Base-by-base conservation (phyloP, 805 yeast species). In the Pichia pseudocactophila region DNA sequence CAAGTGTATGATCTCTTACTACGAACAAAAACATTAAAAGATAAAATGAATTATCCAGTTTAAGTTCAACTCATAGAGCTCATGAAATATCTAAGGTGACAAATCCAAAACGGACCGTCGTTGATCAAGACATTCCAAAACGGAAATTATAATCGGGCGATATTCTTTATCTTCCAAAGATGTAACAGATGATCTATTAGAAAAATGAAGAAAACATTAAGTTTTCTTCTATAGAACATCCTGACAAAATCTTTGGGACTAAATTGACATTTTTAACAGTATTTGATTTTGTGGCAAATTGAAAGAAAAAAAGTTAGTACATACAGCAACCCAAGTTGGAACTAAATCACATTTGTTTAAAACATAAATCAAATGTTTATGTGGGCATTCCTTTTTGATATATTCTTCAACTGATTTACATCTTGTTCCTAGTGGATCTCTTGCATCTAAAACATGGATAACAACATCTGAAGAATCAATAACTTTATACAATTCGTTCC, bases 311-410 rank as follows among this genome's bases (percentile, higher is more conserved):
- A 43, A 53, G 61, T 81, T 94, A 71, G 59, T 64, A 88, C 97
- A 76, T 87, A 89, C 97, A 57, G 97, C 97, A 58, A 87, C 97
- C 97, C 97, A 90, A 37, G 96, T 90, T 50, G 98, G 98, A 40
- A 90, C 96, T 58, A 90, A 78, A 71, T 90, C 98, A 76, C 97
- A 89, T 73, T 90, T 90, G 76, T 90, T 90, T 66, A 90, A 69
- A 44, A 92, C 96, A 61, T 82, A 89, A 52, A 90, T 82, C 69
- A 90, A 72, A 71, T 92, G 98, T 67, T 90, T 90, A 62, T 92
- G 98, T 12, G 97, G 86, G 58, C 95, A 88, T 66, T 90, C 98
- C 51, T 85, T 90, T 54, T 74, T 78, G 62, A 90, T 86, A 61
- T 87, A 89, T 57, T 87, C 88, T 64, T 92, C 97, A 43, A 90